phyloP scores from a whole-genome alignment of 169 alveolate species.

The Cryptosporidium canis region DNA sequence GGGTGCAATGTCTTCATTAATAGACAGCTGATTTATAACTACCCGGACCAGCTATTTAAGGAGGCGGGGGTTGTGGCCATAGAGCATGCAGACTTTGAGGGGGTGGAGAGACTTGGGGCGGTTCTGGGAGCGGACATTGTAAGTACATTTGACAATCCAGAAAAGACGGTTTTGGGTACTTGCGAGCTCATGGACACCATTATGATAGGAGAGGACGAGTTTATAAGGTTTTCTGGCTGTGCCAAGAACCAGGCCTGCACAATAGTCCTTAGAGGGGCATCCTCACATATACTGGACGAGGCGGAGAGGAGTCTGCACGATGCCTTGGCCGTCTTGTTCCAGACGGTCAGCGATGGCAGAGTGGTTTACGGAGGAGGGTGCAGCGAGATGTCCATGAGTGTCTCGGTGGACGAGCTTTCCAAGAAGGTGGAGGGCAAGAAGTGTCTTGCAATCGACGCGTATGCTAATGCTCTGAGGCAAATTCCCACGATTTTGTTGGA shows the following conservation, averaged over 20 bases:
- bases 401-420: conserved; percentile 94
- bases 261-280: conserved; percentile 98
- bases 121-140: conserved; percentile 97
- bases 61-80: conserved; percentile 97
- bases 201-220: conserved; percentile 98
- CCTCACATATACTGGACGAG: conserved; percentile 98
- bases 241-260: conserved; percentile 95
- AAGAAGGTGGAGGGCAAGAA: conserved; percentile 92
- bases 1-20: conserved; percentile 98
- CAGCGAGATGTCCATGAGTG: conserved; percentile 97
- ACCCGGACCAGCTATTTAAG: conserved; percentile 97
- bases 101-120: conserved; percentile 99
- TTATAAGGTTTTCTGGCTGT: conserved; percentile 96
- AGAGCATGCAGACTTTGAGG: conserved; percentile 99
- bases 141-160: conserved; percentile 98
- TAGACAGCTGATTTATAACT: conserved; percentile 98
- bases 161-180: conserved; percentile 90
- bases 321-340: conserved; percentile 97
- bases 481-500: conserved; percentile 97
- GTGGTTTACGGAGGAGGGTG: conserved; percentile 99
- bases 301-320: conserved; percentile 99
- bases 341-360: conserved; percentile 90
- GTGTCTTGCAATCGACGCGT: conserved; percentile 97
- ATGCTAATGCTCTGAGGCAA: conserved; percentile 95
- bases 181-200: conserved; percentile 97